Base-by-base conservation (phyloP, 352 stramenopile species). In the Phytophthora aleatoria region DNA sequence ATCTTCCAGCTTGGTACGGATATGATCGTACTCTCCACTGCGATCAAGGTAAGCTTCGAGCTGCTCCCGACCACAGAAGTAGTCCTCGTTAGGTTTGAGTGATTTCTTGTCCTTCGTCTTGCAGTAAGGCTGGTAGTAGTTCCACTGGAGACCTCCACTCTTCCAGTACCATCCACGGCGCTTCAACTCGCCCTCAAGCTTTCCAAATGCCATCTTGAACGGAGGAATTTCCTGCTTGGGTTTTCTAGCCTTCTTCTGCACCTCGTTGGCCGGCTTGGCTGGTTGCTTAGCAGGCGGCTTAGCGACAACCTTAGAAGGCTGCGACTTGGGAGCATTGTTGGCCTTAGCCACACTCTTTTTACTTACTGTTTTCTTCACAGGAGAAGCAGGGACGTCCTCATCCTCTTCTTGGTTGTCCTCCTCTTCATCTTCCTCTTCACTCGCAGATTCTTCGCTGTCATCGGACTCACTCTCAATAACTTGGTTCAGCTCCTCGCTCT, bases 81-180 rank as follows among this genome's bases (percentile, higher is more conserved):
- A 91, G 47, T 93, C 79, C 13, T 75, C 30, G 0, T 73, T 71
- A 0, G 50, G 12, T 3, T 54, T 45, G 5, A 90, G 63, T 15
- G 69, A 49, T 0, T 49, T 64, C 2, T 61, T 53, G 11, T 59
- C 30, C 35, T 73, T 83, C 16, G 42, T 61, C 51, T 76, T 61
- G 51, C 73, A 85, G 28, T 84, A 61, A 15, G 85, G 83, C 56
- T 80, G 68, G 57, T 75, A 91, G 64, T 90, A 94, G 5, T 64
- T 65, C 57, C 63, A 92, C n/a, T 73, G 72, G 7, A 77, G 67
- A 15, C 45, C 60, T 16, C 56, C 50, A 15, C 31, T 28, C 33
- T 79, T 85, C 83, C 83, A 94, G 63, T 77, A 90, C 85, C 85
- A 94, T 20, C 85, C 85, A 30, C 77, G 79, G 27, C 30, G 52